Percentiles rank a stretch among this genome's conserved stretches.
phyloP scores from a whole-genome alignment of 164 flowering plant genomes.

The Malania oleifera region DNA sequence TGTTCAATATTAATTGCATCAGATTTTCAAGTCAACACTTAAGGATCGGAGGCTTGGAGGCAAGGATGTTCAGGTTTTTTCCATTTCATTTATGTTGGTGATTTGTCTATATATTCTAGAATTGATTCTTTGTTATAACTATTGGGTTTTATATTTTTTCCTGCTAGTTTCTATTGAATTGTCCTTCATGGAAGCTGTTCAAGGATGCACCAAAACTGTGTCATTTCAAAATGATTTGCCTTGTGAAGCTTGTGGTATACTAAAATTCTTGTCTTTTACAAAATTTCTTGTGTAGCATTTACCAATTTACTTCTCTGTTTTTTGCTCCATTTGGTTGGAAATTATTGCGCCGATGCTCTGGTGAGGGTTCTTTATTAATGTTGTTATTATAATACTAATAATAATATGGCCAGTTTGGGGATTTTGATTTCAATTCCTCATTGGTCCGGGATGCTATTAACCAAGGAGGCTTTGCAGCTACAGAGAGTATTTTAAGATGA shows the following conservation, averaged over 20 bases:
- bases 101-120: neutral
- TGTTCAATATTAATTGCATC: no score
- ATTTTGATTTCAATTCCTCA: no score
- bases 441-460: no score
- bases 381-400: no score
- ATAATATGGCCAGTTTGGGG: no score
- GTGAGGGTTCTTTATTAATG: slow-evolving; percentile 2
- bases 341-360: slow-evolving; percentile 4
- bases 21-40: slow-evolving; percentile 43
- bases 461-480: no score
- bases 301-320: neutral
- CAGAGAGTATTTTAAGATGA: no score
- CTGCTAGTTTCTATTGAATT: slow-evolving; percentile 57
- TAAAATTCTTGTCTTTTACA: neutral
- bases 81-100: neutral
- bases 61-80: slow-evolving; percentile 58
- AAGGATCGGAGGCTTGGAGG: slow-evolving; percentile 41
- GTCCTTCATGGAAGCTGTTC: slow-evolving; percentile 98
- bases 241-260: slow-evolving; percentile 83
- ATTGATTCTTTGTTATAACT: neutral
- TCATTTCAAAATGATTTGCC: slow-evolving; percentile 58
- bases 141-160: neutral
- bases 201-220: slow-evolving; percentile 80
- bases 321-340: neutral
- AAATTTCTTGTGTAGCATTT: no score